Base-by-base conservation (phyloP, 352 stramenopile species). In the Globisporangium paddicum region DNA sequence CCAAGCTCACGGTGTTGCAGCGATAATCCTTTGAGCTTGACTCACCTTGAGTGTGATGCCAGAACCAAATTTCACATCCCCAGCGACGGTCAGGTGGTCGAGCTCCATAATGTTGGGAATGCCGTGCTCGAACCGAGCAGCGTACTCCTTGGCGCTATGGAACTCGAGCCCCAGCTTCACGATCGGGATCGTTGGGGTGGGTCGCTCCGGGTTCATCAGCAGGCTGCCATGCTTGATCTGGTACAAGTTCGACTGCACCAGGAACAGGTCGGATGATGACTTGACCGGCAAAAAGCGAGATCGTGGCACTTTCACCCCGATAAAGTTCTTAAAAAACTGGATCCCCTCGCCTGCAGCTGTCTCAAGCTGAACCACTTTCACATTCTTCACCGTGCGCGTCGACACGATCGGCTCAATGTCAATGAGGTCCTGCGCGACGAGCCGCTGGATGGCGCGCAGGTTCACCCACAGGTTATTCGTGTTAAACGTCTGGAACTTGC, bases 401-500 rank as follows among this genome's bases (percentile, higher is more conserved):
- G 98, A 80, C 64, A 95, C 87, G 32, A 96, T 79, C 11, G 82
- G 90, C 69, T 99, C 98, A 71, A 98, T 98, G 71, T 99, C 98
- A 74, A 99, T 99, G 28, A 97, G 95, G 61, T 97, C 96, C 57
- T 96, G 90, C 1, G 96, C 91, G 45, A 99, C 95, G 50, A 99
- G 92, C 32, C 84, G 75, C 62, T 99, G 96, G 55, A 99, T 94
- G 52, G 96, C 97, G 35, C 98, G 96, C 38, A 99, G 66, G 62
- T 98, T 98, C 42, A 99, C 96, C 97, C 97, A 99, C 19, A 99
- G 73, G 66, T 99, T 99, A 78, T 99, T 99, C 52, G 97, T 99
- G 77, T 99, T 99, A 86, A 99, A 99, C 58, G 94, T 99, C 49
- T 92, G 79, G 71, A 99, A 98, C 71, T 97, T 97, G 76, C 87